Evolutionary conservation across 2,329 filamentous ascomycete species (phyloP).

Genomic region (Balansia obtecta): DNA sequence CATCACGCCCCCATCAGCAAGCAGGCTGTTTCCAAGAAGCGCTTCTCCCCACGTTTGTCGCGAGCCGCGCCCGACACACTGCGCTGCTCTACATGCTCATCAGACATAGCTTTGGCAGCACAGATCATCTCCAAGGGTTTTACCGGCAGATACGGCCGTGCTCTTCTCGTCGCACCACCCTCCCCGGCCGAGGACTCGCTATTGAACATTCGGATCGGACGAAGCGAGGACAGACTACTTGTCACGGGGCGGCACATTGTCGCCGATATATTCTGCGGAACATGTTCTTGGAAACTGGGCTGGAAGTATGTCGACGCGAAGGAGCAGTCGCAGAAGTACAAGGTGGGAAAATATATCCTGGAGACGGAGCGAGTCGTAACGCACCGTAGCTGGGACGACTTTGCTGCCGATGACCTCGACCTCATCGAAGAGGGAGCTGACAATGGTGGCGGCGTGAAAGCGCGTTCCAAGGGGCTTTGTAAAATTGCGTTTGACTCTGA

Average conservation of each 20-base stretch:
- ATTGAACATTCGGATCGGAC: conserved; percentile 43
- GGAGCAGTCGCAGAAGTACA: conserved; percentile 49
- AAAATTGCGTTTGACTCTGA: conserved; percentile 47
- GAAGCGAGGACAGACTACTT: conserved; percentile 42
- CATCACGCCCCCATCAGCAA: conserved; percentile 10
- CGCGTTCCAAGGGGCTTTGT: conserved; percentile 9
- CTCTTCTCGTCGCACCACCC: conserved; percentile 42
- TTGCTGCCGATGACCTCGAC: conserved; percentile 9
- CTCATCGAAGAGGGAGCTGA: conserved; percentile 5
- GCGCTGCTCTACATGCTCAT: conserved; percentile 44
- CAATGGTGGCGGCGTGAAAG: not conserved
- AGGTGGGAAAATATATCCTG: conserved; percentile 56
- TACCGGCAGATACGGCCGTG: conserved; percentile 51
- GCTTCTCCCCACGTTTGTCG: conserved; percentile 20
- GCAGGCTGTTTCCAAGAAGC: conserved; percentile 1
- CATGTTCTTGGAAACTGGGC: conserved; percentile 45
- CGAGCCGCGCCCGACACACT: conserved; percentile 41
- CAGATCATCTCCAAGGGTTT: conserved; percentile 56
- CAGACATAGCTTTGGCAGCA: conserved; percentile 46
- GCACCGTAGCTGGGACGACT: conserved; percentile 37
- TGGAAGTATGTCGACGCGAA: conserved; percentile 58
- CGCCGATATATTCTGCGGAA: conserved; percentile 46
- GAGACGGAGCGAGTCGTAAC: conserved; percentile 46
- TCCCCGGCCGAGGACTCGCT: conserved; percentile 22
- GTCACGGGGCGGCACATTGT: conserved; percentile 52